Evolutionary conservation across 331 rosid genomes (phyloP).

Genomic region (Quercus tomentella): DNA sequence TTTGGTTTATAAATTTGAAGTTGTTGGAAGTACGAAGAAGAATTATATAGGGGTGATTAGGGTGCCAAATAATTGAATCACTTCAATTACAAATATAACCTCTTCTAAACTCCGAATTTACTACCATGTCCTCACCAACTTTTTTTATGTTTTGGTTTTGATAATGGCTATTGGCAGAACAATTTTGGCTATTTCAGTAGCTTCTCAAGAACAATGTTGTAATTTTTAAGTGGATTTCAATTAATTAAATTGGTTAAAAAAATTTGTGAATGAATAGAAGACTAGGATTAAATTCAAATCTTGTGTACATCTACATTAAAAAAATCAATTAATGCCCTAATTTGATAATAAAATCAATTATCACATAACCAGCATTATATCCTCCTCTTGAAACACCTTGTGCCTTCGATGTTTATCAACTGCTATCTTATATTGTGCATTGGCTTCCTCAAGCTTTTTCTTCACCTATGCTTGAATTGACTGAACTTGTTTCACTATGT

Average conservation of each 20-base stretch:
- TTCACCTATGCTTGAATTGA: neutral
- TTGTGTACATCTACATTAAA: too few relatives aligned
- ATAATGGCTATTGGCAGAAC: too few relatives aligned
- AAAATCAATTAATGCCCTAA: too few relatives aligned
- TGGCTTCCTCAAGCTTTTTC: neutral
- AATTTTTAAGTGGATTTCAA: too few relatives aligned
- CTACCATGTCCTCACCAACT: neutral
- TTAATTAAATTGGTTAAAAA: too few relatives aligned
- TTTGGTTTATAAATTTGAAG: neutral
- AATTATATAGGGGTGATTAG: constrained; percentile 26
- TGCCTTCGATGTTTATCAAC: neutral
- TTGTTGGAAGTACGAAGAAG: constrained; percentile 30
- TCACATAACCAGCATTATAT: too few relatives aligned
- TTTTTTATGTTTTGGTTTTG: neutral
- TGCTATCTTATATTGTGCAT: neutral
- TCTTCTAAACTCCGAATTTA: neutral
- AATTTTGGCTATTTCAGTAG: too few relatives aligned
- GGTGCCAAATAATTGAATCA: constrained; percentile 39
- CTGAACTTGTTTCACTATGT: neutral
- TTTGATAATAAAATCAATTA: too few relatives aligned
- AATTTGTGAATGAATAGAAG: too few relatives aligned
- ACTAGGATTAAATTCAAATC: too few relatives aligned
- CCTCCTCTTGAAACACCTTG: neutral
- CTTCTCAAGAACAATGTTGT: too few relatives aligned
- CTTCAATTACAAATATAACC: constrained; percentile 32